Percentiles rank a stretch among this genome's conserved stretches.
phyloP scores from a whole-genome alignment of 2,329 filamentous ascomycete species.

The Aspergillus oerlinghausenensis region DNA sequence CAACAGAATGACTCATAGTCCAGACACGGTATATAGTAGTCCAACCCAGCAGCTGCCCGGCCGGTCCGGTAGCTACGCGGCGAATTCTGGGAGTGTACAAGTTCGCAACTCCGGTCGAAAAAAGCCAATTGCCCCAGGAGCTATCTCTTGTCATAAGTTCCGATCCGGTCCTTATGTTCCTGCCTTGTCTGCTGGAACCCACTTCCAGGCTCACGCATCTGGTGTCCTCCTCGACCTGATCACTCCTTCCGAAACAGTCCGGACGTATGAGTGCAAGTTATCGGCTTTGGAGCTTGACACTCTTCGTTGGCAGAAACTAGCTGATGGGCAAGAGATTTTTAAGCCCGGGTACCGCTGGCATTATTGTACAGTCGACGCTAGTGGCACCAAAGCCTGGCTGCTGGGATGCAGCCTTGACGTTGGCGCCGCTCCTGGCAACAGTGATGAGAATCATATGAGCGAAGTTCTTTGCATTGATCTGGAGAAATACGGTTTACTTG shows the following conservation, averaged over 20 bases:
- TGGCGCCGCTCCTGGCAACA: slow-evolving; percentile 61
- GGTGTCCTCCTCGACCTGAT: slow-evolving; percentile 91
- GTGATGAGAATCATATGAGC: slow-evolving; percentile 85
- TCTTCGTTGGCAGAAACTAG: slow-evolving; percentile 89
- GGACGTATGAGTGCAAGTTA: slow-evolving; percentile 80
- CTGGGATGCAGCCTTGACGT: slow-evolving; percentile 83
- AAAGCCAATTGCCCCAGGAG: slow-evolving; percentile 66
- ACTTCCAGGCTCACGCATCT: slow-evolving; percentile 93
- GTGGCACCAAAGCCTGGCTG: slow-evolving; percentile 94
- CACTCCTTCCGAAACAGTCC: slow-evolving; percentile 83
- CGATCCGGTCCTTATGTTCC: slow-evolving; percentile 81
- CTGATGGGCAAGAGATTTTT: slow-evolving; percentile 91
- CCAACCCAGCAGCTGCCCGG: slow-evolving; percentile 31
- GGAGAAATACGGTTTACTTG: slow-evolving; percentile 82
- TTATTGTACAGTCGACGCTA: slow-evolving; percentile 93
- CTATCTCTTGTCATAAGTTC: slow-evolving; percentile 87
- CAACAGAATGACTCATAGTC: slow-evolving; percentile 34
- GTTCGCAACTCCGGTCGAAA: slow-evolving; percentile 49
- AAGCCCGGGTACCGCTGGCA: slow-evolving; percentile 92
- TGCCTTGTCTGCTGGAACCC: slow-evolving; percentile 81
- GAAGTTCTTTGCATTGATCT: slow-evolving; percentile 94
- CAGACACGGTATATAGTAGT: slow-evolving; percentile 35
- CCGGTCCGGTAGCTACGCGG: slow-evolving; percentile 59
- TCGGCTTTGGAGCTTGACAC: slow-evolving; percentile 83
- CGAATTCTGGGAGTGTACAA: slow-evolving; percentile 62